Conservation (phyloP, 2,329 filamentous ascomycete species). For the Allantophomopsis cytisporea region DNA sequence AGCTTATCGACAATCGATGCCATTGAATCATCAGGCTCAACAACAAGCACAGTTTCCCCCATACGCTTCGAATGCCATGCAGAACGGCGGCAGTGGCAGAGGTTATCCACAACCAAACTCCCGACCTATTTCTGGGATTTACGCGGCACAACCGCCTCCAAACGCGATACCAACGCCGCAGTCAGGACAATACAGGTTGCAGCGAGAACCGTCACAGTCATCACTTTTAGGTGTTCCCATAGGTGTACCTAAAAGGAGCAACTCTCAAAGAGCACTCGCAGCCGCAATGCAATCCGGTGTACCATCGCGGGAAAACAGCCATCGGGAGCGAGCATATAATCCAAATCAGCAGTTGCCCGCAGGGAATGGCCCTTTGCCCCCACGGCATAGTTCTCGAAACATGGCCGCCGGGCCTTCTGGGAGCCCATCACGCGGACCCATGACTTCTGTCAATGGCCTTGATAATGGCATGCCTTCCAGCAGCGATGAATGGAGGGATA, state of each 20-base stretch:
- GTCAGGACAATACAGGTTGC: constrained; percentile 34
- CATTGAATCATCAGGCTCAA: constrained; percentile 26
- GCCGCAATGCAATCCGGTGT: constrained; percentile 44
- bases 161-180: constrained; percentile 22
- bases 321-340: constrained; percentile 55
- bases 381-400: constrained; percentile 63
- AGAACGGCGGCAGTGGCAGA: constrained; percentile 18
- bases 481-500: constrained; percentile 92
- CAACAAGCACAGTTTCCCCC: constrained; percentile 26
- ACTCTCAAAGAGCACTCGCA: constrained; percentile 43
- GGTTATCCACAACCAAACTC: constrained; percentile 21
- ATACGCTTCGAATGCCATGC: constrained; percentile 26
- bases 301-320: constrained; percentile 54
- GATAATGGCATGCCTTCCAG: constrained; percentile 47
- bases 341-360: constrained; percentile 34
- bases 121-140: constrained; percentile 32
- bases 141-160: constrained; percentile 22
- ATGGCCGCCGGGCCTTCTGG: constrained; percentile 41
- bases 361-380: constrained; percentile 52
- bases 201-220: constrained; percentile 43
- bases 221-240: constrained; percentile 39
- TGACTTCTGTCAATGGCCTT: constrained; percentile 27
- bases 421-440: constrained; percentile 12
- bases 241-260: constrained; percentile 38
- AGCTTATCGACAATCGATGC: constrained; percentile 27